A percentile compares a stretch with the other conserved stretches of the same genome.
These are phyloP conservation scores for Geranium incanum DNA, from an alignment of 441 rosid genomes.

Conservation along the genomic window DNA sequence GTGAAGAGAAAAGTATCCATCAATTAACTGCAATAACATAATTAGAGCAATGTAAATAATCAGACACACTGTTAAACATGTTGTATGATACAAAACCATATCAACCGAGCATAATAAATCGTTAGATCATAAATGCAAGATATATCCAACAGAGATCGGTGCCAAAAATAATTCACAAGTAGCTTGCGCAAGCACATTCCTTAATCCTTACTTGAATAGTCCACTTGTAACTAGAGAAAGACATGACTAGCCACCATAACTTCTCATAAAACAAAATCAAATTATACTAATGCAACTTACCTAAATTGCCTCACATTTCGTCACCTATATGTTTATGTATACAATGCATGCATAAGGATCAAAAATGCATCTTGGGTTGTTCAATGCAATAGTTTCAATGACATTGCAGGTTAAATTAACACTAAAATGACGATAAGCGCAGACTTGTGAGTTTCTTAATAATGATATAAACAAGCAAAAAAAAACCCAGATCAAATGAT, in stretches of 20 bases:
- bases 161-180: neutral
- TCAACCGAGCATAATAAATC: neutral
- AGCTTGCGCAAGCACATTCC: neutral
- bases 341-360: neutral
- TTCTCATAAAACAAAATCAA: constrained; percentile 1
- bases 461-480: neutral
- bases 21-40: constrained; percentile 1
- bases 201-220: neutral
- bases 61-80: neutral
- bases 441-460: neutral
- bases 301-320: neutral
- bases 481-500: neutral
- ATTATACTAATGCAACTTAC: neutral
- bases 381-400: neutral
- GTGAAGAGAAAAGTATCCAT: constrained; percentile 17
- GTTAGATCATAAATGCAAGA: neutral
- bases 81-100: neutral
- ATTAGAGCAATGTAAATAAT: neutral
- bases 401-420: neutral
- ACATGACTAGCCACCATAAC: neutral
- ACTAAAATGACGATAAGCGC: neutral
- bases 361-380: neutral
- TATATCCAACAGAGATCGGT: neutral
- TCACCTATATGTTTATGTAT: neutral
- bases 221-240: neutral